These are phyloP conservation scores for Penicillium sp. DNA, from an alignment of 2,329 filamentous ascomycete genomes.

Conservation along the genomic window DNA sequence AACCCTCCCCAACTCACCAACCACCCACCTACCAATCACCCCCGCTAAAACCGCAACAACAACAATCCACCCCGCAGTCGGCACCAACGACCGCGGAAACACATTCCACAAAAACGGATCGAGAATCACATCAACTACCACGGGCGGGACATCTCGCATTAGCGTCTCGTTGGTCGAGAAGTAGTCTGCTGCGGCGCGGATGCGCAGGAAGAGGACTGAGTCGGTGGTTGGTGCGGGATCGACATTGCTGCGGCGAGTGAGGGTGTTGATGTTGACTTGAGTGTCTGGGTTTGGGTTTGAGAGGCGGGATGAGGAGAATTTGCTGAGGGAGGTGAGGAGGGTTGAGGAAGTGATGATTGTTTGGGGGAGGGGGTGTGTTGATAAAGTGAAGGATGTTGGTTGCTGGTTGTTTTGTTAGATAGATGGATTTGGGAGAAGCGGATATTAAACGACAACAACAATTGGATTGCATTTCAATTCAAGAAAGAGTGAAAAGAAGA, in stretches of 20 bases:
- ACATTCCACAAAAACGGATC: slow-evolving; percentile 84
- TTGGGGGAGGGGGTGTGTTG: slow-evolving; percentile 65
- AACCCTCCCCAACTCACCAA: slow-evolving; percentile 34
- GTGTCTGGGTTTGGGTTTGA: slow-evolving; percentile 9
- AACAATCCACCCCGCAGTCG: slow-evolving; percentile 72
- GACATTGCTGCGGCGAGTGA: not conserved
- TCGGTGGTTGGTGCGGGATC: slow-evolving; percentile 37
- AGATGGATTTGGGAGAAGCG: not conserved
- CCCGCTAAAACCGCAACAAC: slow-evolving; percentile 63
- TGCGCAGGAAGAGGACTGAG: slow-evolving; percentile 72
- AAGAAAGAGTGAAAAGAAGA: too few species aligned
- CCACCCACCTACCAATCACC: slow-evolving; percentile 48
- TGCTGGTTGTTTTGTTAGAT: slow-evolving; percentile 61
- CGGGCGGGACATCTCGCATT: slow-evolving; percentile 76
- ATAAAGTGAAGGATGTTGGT: slow-evolving; percentile 79
- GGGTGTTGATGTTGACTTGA: not conserved
- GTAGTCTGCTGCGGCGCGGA: slow-evolving; percentile 82
- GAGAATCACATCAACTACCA: slow-evolving; percentile 80
- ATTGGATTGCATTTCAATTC: too few species aligned
- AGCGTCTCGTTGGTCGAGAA: slow-evolving; percentile 74
- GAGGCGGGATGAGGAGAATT: slow-evolving; percentile 64
- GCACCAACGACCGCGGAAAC: slow-evolving; percentile 76
- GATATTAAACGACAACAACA: too few species aligned
- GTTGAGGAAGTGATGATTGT: slow-evolving; percentile 68
- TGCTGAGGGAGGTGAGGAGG: slow-evolving; percentile 69